A percentile compares a stretch with the other conserved stretches of the same genome.
phyloP scores from a whole-genome alignment of 1,284 basidiomycete species.

The Ustilago shanxiensis region DNA sequence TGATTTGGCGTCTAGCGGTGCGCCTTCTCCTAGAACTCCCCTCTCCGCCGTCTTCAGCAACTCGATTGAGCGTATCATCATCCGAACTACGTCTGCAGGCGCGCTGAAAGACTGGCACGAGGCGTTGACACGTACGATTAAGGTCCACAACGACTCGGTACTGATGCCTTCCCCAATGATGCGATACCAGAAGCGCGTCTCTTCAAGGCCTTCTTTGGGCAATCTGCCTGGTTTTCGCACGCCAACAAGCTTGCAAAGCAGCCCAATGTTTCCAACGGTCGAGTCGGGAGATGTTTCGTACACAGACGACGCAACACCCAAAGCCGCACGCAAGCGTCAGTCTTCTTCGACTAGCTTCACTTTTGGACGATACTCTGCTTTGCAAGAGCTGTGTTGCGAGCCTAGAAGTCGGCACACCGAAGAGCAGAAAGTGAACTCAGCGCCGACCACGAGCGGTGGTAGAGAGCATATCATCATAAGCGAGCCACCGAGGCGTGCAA shows the following conservation, averaged over 20 bases:
- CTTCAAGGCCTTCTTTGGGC: constrained; percentile 16
- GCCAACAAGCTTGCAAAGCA: neutral
- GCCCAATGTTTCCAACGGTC: constrained; percentile 6
- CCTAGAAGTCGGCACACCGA: neutral
- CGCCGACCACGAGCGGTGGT: neutral
- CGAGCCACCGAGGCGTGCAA: neutral
- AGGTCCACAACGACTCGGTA: constrained; percentile 11
- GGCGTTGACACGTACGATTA: constrained; percentile 29
- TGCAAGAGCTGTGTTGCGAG: neutral
- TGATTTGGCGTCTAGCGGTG: constrained; percentile 18
- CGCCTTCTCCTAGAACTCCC: constrained; percentile 23
- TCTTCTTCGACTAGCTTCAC: constrained; percentile 16
- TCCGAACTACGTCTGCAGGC: constrained; percentile 9
- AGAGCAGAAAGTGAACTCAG: neutral
- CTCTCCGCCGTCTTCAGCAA: constrained; percentile 12
- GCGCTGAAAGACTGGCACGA: constrained; percentile 22
- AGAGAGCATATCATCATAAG: neutral
- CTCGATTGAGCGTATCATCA: neutral
- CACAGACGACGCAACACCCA: constrained; percentile 19
- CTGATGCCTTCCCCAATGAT: neutral
- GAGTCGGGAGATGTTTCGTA: neutral
- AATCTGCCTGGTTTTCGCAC: constrained; percentile 36
- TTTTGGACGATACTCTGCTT: constrained; percentile 6
- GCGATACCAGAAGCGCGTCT: constrained; percentile 1
- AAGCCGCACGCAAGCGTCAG: constrained; percentile 22